Evolutionary conservation across 2,329 filamentous ascomycete species (phyloP).

Genomic region (Parasarocladium wereldwijsianum): DNA sequence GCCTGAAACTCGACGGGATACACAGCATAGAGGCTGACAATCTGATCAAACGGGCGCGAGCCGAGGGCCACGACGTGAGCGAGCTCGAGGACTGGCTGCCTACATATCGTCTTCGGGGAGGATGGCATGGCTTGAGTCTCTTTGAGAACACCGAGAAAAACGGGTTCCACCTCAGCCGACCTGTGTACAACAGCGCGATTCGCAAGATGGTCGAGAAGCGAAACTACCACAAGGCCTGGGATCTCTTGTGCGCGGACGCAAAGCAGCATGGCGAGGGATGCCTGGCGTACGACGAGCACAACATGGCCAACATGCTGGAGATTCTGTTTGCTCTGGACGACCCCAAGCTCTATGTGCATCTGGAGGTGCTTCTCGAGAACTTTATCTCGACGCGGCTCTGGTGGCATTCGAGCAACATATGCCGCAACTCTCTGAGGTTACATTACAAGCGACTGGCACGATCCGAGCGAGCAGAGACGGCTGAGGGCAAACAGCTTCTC

Average conservation of each 20-base stretch:
- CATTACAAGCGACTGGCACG: not conserved
- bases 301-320: conserved; percentile 20
- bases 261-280: conserved; percentile 20
- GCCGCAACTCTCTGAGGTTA: conserved; percentile 21
- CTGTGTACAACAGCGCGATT: conserved; percentile 15
- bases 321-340: not conserved
- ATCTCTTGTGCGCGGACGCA: conserved; percentile 21
- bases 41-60: conserved; percentile 24
- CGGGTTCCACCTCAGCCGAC: conserved; percentile 18
- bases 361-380: conserved; percentile 14
- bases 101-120: no score
- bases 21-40: conserved; percentile 17
- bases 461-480: no score
- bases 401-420: conserved; percentile 22
- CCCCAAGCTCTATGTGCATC: conserved; percentile 16
- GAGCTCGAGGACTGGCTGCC: conserved; percentile 24
- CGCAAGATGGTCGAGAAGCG: not conserved
- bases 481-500: no score
- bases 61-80: conserved; percentile 25
- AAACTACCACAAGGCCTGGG: conserved; percentile 14
- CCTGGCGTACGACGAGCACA: conserved; percentile 20
- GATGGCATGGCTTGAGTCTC: conserved; percentile 20
- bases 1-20: conserved; percentile 17
- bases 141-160: conserved; percentile 12
- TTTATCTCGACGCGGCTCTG: conserved; percentile 17